A percentile compares a stretch with the other conserved stretches of the same genome.
phyloP scores from a whole-genome alignment of 148 eudicot genomes.

The Vaccinium darrowii region DNA sequence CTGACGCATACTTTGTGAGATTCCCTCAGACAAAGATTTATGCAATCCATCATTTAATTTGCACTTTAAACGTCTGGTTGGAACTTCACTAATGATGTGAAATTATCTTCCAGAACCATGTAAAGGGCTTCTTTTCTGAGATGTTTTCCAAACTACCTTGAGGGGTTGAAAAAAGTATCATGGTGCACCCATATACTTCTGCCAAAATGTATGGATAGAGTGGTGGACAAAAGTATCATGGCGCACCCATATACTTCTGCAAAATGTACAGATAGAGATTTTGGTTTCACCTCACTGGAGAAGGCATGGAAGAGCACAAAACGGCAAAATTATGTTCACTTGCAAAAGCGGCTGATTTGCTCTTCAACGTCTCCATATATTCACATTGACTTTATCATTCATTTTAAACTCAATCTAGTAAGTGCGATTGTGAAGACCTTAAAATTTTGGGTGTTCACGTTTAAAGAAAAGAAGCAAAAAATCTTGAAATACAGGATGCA shows the following conservation, averaged over 20 bases:
- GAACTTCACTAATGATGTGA: neutral
- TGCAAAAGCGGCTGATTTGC: too few relatives aligned
- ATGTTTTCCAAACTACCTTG: neutral
- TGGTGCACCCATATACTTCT: slow-evolving; percentile 5
- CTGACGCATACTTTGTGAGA: neutral
- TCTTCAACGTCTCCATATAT: too few relatives aligned
- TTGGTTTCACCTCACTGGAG: neutral
- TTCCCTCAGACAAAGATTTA: neutral
- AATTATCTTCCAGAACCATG: neutral
- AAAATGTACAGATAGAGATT: neutral
- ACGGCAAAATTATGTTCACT: too few relatives aligned
- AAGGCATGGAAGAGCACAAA: too few relatives aligned
- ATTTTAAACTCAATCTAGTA: too few relatives aligned
- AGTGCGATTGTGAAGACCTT: too few relatives aligned
- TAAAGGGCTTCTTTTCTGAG: neutral
- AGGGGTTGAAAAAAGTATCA: neutral
- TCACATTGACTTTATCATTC: too few relatives aligned
- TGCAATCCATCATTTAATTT: neutral
- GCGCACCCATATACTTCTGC: neutral
- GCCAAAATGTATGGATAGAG: neutral
- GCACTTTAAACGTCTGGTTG: neutral
- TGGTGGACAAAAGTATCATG: neutral
- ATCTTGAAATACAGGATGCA: neutral
- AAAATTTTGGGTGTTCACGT: too few relatives aligned
- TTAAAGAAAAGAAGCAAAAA: neutral